Percentiles rank a stretch among this genome's conserved stretches.
phyloP scores from a whole-genome alignment of 2,329 filamentous ascomycete genomes.

The Fusarium drepaniforme region DNA sequence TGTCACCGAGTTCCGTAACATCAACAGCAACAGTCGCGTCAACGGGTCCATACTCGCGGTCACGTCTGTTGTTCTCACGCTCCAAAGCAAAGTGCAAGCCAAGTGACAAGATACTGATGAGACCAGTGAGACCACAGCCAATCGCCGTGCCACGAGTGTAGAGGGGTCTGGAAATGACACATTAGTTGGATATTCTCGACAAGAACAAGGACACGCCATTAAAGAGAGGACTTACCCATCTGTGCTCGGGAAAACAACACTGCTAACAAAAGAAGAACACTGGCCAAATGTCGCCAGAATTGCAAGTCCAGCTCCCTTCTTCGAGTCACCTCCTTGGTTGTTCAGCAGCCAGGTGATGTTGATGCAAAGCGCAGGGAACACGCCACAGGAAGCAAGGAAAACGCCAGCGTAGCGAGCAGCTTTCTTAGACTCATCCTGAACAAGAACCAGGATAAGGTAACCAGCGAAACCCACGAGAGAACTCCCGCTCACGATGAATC shows the following conservation, averaged over 20 bases:
- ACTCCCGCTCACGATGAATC: conserved; percentile 13
- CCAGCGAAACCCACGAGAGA: conserved; percentile 1
- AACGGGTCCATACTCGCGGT: conserved; percentile 6
- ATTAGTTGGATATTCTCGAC: neutral
- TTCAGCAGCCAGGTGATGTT: conserved; percentile 32
- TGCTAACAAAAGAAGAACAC: conserved; percentile 25
- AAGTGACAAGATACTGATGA: conserved; percentile 4
- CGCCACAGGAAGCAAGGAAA: conserved; percentile 19
- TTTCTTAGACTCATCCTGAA: conserved; percentile 14
- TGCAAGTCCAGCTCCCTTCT: conserved; percentile 26
- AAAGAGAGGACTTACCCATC: conserved; percentile 9
- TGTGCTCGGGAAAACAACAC: conserved; percentile 16
- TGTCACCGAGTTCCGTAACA: conserved; percentile 17
- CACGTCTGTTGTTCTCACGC: conserved; percentile 16
- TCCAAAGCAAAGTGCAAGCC: conserved; percentile 18
- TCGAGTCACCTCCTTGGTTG: conserved; percentile 27
- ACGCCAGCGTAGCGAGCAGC: conserved; percentile 11
- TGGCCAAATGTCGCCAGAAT: conserved; percentile 20
- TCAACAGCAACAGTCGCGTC: neutral
- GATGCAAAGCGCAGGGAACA: conserved; percentile 23
- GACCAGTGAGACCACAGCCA: conserved; percentile 16
- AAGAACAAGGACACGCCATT: neutral
- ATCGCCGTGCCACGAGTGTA: conserved; percentile 14
- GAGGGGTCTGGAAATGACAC: conserved; percentile 2
- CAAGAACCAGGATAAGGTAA: conserved; percentile 4